Percentiles rank a stretch among this genome's conserved stretches.
Conservation (phyloP, 2,329 filamentous ascomycete genomes). For the Cladosporium sp. region DNA sequence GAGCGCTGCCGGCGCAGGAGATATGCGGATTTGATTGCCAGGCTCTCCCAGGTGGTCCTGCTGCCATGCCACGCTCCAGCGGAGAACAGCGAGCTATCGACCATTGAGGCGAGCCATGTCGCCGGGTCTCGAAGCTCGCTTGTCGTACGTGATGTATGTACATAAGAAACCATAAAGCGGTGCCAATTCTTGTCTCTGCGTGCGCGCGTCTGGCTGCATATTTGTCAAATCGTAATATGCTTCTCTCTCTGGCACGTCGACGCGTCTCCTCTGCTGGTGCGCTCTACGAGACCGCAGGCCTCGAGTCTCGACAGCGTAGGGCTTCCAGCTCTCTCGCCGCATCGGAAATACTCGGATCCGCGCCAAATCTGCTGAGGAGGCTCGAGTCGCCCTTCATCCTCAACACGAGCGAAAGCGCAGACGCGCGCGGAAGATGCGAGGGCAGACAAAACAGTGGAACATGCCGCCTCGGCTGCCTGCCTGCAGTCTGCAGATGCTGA, state of each 20-base stretch:
- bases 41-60: neutral
- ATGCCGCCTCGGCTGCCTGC: conserved; percentile 17
- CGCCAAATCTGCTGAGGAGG: conserved; percentile 12
- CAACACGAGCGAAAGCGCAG: conserved; percentile 12
- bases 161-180: conserved; percentile 12
- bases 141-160: conserved; percentile 5
- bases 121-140: conserved; percentile 13
- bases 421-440: neutral
- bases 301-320: neutral
- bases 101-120: conserved; percentile 1
- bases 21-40: conserved; percentile 12
- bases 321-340: neutral
- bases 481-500: neutral
- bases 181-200: neutral
- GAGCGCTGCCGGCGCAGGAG: conserved; percentile 18
- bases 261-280: neutral
- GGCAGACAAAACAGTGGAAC: conserved; percentile 2
- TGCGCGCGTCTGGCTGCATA: neutral
- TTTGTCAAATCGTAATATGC: neutral
- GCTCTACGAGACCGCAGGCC: neutral
- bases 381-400: conserved; percentile 4
- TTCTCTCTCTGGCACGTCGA: neutral
- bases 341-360: conserved; percentile 16
- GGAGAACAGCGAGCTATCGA: neutral
- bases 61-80: conserved; percentile 15